Conservation (phyloP, 2,329 filamentous ascomycete species). For the Epichloe scottii region DNA sequence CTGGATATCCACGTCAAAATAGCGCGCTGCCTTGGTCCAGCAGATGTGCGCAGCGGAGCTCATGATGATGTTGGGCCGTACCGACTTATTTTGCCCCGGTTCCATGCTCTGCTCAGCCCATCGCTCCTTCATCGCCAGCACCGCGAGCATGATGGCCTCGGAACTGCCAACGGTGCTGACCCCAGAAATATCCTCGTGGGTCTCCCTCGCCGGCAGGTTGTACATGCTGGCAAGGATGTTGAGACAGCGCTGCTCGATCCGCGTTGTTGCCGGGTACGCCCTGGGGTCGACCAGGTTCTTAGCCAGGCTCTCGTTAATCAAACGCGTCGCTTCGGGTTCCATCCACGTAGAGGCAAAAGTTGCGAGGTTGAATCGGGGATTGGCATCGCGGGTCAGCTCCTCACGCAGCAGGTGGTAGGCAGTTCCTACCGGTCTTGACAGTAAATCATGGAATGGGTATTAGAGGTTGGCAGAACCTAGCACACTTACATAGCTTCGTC, state of each 20-base stretch:
- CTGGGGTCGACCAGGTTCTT: slow-evolving; percentile 95
- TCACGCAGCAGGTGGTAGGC: too few species aligned
- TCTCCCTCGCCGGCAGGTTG: slow-evolving; percentile 60
- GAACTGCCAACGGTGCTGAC: slow-evolving; percentile 84
- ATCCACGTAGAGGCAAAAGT: too few species aligned
- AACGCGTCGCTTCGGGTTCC: slow-evolving; percentile 2
- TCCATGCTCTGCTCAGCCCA: slow-evolving; percentile 62
- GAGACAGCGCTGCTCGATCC: slow-evolving; percentile 85
- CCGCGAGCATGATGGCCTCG: slow-evolving; percentile 62
- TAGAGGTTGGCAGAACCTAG: too few species aligned
- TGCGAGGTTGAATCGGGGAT: too few species aligned
- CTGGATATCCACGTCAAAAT: slow-evolving; percentile 89
- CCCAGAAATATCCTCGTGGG: slow-evolving; percentile 48
- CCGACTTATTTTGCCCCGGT: not conserved
- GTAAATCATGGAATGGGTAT: too few species aligned
- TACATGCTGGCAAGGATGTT: slow-evolving; percentile 85
- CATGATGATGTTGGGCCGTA: slow-evolving; percentile 83
- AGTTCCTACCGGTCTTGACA: too few species aligned
- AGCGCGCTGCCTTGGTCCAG: slow-evolving; percentile 86
- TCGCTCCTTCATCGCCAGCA: slow-evolving; percentile 25
- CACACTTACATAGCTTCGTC: too few species aligned
- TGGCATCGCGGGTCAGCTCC: too few species aligned
- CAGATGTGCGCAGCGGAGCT: slow-evolving; percentile 91
- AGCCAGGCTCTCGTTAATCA: slow-evolving; percentile 76
- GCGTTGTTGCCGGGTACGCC: slow-evolving; percentile 68